Evolutionary conservation across 2,329 filamentous ascomycete genomes (phyloP).

Genomic region (Aspergillus sp.): DNA sequence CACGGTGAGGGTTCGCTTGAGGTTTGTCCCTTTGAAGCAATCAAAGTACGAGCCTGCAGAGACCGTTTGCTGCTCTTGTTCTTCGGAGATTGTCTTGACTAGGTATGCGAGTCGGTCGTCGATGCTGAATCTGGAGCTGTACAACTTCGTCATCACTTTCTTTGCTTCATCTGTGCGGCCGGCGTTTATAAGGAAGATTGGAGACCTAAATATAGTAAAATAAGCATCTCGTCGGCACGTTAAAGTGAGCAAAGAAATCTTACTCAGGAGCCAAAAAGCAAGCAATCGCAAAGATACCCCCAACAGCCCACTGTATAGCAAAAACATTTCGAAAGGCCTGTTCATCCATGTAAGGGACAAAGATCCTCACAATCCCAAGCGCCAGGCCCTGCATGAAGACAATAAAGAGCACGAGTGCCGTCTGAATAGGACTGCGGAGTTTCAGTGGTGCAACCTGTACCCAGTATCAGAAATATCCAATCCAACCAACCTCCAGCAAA

Average conservation of each 20-base stretch:
- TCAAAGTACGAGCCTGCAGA: slow-evolving; percentile 12
- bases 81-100: slow-evolving; percentile 10
- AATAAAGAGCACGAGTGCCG: slow-evolving; percentile 18
- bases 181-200: slow-evolving; percentile 7
- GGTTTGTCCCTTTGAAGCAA: slow-evolving; percentile 14
- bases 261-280: slow-evolving; percentile 17
- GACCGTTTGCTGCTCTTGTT: slow-evolving; percentile 9
- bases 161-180: slow-evolving; percentile 8
- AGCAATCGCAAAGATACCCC: slow-evolving; percentile 12
- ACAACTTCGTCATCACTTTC: slow-evolving; percentile 10
- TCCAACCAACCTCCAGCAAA: background rate
- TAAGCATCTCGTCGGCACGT: background rate
- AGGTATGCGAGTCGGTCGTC: slow-evolving; percentile 6
- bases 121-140: slow-evolving; percentile 9
- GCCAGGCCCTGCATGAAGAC: slow-evolving; percentile 19
- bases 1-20: slow-evolving; percentile 18
- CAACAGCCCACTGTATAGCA: slow-evolving; percentile 20
- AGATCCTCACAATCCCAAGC: slow-evolving; percentile 18
- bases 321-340: slow-evolving; percentile 18
- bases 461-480: background rate
- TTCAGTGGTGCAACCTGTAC: slow-evolving; percentile 5
- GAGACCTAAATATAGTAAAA: background rate
- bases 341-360: slow-evolving; percentile 15
- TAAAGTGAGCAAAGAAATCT: background rate
- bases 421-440: slow-evolving; percentile 14